These are phyloP conservation scores for Penicillium nucicola DNA, from an alignment of 495 filamentous ascomycete genomes.

Conservation along the genomic window DNA sequence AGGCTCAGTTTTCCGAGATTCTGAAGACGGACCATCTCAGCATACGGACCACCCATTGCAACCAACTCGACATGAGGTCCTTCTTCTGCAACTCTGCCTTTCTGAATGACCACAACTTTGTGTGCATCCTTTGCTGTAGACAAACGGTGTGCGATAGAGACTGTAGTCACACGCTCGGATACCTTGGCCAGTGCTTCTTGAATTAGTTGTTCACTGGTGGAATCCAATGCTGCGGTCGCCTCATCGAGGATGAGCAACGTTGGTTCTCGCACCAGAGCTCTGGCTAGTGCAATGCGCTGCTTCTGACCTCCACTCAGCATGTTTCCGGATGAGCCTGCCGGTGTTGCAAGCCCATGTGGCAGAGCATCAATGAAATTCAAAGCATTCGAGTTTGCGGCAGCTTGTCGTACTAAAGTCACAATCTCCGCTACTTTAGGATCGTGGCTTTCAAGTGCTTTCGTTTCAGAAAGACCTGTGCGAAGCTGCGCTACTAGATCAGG, in stretches of 20 bases:
- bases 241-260: constrained; percentile 77
- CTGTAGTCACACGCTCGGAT: constrained; percentile 33
- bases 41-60: constrained; percentile 35
- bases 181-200: constrained; percentile 43
- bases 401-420: constrained; percentile 34
- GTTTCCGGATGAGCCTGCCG: constrained; percentile 50
- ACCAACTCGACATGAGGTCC: constrained; percentile 42
- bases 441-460: constrained; percentile 11
- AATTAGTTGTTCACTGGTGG: constrained; percentile 46
- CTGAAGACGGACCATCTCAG: constrained; percentile 37
- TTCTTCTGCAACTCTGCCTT: constrained; percentile 50
- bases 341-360: constrained; percentile 46
- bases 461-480: constrained; percentile 23
- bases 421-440: constrained; percentile 30
- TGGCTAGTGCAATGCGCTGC: constrained; percentile 62
- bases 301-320: constrained; percentile 60
- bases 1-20: constrained; percentile 22
- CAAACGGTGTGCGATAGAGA: constrained; percentile 41
- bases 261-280: constrained; percentile 70
- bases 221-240: constrained; percentile 61
- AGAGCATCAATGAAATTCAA: constrained; percentile 44
- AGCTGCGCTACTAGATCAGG: constrained; percentile 25
- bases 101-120: constrained; percentile 55
- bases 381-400: constrained; percentile 36
- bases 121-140: constrained; percentile 53